Evolutionary conservation across 495 filamentous ascomycete species (phyloP).

Genomic region (Coniosporium apollinis): DNA sequence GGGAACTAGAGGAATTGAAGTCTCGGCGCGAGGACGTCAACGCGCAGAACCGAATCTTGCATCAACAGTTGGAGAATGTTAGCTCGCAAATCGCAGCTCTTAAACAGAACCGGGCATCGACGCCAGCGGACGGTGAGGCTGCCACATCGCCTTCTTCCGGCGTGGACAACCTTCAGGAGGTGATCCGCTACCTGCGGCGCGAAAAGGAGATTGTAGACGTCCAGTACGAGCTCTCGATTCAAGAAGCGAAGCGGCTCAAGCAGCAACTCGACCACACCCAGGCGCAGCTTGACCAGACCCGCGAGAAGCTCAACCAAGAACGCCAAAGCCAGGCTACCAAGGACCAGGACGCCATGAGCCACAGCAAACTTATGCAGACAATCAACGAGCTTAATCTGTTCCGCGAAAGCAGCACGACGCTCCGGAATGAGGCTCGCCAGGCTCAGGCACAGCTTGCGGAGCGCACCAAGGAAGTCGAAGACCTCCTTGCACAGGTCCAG

Average conservation of each 20-base stretch:
- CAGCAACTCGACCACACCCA: slow-evolving; percentile 81
- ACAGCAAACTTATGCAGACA: slow-evolving; percentile 82
- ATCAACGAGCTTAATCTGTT: slow-evolving; percentile 88
- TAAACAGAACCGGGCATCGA: slow-evolving; percentile 48
- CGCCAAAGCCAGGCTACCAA: slow-evolving; percentile 59
- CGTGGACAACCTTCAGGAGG: slow-evolving; percentile 62
- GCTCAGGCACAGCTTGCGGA: slow-evolving; percentile 55
- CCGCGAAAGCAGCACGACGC: slow-evolving; percentile 77
- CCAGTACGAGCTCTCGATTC: slow-evolving; percentile 71
- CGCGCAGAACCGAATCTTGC: slow-evolving; percentile 72
- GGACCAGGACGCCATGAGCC: slow-evolving; percentile 48
- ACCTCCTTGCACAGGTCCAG: slow-evolving; percentile 58
- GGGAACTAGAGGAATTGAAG: slow-evolving; percentile 63
- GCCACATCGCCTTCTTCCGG: slow-evolving; percentile 27
- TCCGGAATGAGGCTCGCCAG: slow-evolving; percentile 71
- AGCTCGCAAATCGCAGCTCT: slow-evolving; percentile 58
- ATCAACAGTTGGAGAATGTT: slow-evolving; percentile 73
- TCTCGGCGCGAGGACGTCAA: slow-evolving; percentile 62
- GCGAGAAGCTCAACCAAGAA: slow-evolving; percentile 76
- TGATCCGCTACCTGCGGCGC: slow-evolving; percentile 77
- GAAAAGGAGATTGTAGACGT: slow-evolving; percentile 97
- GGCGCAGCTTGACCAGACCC: slow-evolving; percentile 68
- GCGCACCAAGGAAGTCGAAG: slow-evolving; percentile 55
- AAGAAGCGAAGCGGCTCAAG: slow-evolving; percentile 71
- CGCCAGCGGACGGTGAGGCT: slow-evolving; percentile 29